Conservation (phyloP, 2,329 filamentous ascomycete genomes). For the Aspergillus fijiensis region DNA sequence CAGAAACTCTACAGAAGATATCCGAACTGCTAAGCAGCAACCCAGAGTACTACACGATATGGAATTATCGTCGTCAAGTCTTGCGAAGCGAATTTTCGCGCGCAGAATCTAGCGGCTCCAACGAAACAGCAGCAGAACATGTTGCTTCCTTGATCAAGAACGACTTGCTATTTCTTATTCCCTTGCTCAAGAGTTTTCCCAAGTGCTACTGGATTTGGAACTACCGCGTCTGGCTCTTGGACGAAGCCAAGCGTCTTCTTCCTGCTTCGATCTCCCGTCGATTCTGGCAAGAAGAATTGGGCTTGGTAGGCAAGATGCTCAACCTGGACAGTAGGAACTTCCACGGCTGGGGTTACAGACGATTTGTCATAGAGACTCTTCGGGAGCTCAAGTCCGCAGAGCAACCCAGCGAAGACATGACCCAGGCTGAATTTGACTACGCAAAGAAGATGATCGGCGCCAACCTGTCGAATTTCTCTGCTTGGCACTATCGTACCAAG, state of each 20-base stretch:
- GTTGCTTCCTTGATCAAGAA: slow-evolving; percentile 59
- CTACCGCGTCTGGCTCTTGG: slow-evolving; percentile 81
- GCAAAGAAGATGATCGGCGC: slow-evolving; percentile 81
- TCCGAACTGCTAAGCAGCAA: slow-evolving; percentile 47
- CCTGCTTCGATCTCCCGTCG: slow-evolving; percentile 55
- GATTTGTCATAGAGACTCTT: slow-evolving; percentile 72
- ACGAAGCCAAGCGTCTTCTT: slow-evolving; percentile 67
- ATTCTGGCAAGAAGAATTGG: slow-evolving; percentile 83
- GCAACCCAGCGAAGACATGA: slow-evolving; percentile 59
- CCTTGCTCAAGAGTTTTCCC: slow-evolving; percentile 78
- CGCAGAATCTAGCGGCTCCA: slow-evolving; percentile 19
- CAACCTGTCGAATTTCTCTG: slow-evolving; percentile 95
- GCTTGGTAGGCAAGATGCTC: slow-evolving; percentile 83
- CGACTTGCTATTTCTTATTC: slow-evolving; percentile 80
- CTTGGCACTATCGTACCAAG: slow-evolving; percentile 88
- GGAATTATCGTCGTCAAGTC: slow-evolving; percentile 64
- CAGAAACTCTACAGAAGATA: slow-evolving; percentile 45
- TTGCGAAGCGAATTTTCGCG: slow-evolving; percentile 60
- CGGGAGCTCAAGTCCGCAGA: slow-evolving; percentile 54
- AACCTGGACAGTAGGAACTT: slow-evolving; percentile 85
- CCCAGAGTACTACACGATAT: slow-evolving; percentile 51
- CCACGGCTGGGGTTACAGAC: slow-evolving; percentile 91
- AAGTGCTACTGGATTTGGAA: slow-evolving; percentile 99
- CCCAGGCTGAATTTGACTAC: slow-evolving; percentile 80
- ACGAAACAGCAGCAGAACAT: slow-evolving; percentile 45